Base-by-base conservation (phyloP, 768 basidiomycete genomes). In the Rhodotorula taiwanensis region DNA sequence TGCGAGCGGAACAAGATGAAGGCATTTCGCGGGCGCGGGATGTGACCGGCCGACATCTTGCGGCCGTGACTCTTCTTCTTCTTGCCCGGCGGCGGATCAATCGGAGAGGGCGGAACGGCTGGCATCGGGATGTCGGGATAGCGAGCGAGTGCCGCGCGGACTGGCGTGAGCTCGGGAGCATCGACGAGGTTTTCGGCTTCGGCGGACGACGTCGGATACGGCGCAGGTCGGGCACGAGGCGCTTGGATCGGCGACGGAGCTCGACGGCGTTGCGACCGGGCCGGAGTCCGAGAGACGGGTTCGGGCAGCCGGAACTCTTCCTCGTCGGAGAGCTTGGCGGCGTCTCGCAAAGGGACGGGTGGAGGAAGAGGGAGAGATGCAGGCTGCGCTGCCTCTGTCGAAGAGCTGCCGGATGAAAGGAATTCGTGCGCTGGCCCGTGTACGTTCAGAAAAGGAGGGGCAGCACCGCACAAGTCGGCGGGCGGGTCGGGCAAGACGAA, bases 1-100 rank as follows among this genome's bases (percentile, higher is more conserved):
- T 87, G 83, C 72, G 83, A 86, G 45, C 87, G 81, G 73, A 87
- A 89, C 65, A 88, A 80, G 67, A 89, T 87, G 76, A 89, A 89
- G 0, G 86, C 84, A 74, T 88, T 88, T 21, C 84, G 78, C 0
- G 86, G 86, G 31, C 87, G 82, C 23, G 84, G 84, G 43, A 87
- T 81, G 72, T 87, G 86, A 23, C 41, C 49, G 7, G 20, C 31
- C 16, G 63, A 55, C 27, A 48, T 9, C 45, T 80, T 80, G 45
- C 78, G 76, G 1, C 80, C 78, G 67, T 83, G 82, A 13, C 80
- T 80, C 68, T 81, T 82, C 31, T 21, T 42, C 28, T 23, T 28
- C 27, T 20, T 20, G 9, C 27, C 20, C 16, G 34, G 15, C 15
- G 47, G 28, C 11, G 28, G 25, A 15, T 9, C 8, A 18, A 4